Evolutionary conservation across 768 basidiomycete species (phyloP).

Genomic region (Leccinum sublutescens): DNA sequence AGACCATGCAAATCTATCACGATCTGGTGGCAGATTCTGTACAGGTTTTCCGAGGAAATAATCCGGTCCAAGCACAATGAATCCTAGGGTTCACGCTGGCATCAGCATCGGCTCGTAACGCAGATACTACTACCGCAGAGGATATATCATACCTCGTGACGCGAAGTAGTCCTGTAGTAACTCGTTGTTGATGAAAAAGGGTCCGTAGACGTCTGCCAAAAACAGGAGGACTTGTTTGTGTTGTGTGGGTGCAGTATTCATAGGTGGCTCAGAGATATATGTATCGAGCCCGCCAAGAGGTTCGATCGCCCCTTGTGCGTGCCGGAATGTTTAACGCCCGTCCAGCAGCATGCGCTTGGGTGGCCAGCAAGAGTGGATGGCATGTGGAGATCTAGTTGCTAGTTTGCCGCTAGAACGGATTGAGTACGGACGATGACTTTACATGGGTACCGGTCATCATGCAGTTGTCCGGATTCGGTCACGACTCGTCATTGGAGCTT

Average conservation of each 20-base stretch:
- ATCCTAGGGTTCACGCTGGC: constrained; percentile 38
- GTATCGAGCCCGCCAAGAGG: constrained; percentile 48
- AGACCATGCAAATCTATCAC: constrained; percentile 44
- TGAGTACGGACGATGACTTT: neutral
- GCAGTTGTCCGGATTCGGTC: neutral
- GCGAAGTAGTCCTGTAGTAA: constrained; percentile 64
- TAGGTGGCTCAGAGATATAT: constrained; percentile 52
- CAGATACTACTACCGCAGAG: neutral
- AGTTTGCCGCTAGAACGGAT: neutral
- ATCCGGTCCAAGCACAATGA: constrained; percentile 55
- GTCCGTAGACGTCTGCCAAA: constrained; percentile 56
- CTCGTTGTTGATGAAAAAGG: constrained; percentile 53
- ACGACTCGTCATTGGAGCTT: neutral
- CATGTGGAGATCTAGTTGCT: neutral
- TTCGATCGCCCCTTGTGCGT: constrained; percentile 42
- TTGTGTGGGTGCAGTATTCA: constrained; percentile 1
- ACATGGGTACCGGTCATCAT: neutral
- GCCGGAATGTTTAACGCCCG: constrained; percentile 48
- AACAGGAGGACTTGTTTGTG: constrained; percentile 51
- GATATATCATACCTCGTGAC: constrained; percentile 42
- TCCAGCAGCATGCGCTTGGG: constrained; percentile 50
- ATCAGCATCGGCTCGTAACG: neutral
- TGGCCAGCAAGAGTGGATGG: constrained; percentile 35
- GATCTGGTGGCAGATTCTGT: constrained; percentile 33
- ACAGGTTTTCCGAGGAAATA: constrained; percentile 59